Percentiles rank a stretch among this genome's conserved stretches.
Conservation (phyloP, 129 eudicot species). For the Gnaphalium uliginosum region DNA sequence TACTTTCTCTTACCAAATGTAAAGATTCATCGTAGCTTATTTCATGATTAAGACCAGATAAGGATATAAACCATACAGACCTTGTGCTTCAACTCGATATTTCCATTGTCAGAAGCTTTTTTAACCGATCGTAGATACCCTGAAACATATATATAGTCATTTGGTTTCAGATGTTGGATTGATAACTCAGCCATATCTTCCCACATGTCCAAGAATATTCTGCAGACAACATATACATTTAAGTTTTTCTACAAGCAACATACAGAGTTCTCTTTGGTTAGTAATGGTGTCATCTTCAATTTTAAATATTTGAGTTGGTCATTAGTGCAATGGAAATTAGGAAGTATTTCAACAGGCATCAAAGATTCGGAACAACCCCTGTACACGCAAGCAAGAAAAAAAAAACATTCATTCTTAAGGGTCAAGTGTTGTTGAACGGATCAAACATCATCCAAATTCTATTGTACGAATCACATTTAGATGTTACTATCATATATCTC, state of each 20-base stretch:
- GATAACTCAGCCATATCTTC: constrained; percentile 60
- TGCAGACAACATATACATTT: constrained; percentile 33
- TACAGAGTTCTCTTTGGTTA: background rate
- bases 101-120: constrained; percentile 37
- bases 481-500: too few species aligned
- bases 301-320: background rate
- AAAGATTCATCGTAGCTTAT: too few species aligned
- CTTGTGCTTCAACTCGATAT: constrained; percentile 24
- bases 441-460: too few species aligned
- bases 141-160: constrained; percentile 65
- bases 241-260: constrained; percentile 20
- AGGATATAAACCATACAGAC: constrained; percentile 33
- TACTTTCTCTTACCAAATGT: too few species aligned
- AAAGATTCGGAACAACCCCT: background rate
- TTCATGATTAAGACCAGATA: too few species aligned
- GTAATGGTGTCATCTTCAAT: background rate
- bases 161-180: constrained; percentile 53
- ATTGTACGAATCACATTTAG: too few species aligned
- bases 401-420: too few species aligned
- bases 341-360: background rate
- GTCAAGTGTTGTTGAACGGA: too few species aligned
- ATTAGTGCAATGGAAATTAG: background rate
- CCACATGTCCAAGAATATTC: constrained; percentile 66
- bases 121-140: constrained; percentile 45
- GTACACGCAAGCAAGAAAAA: too few species aligned